Base-by-base conservation (phyloP, 2,329 filamentous ascomycete species). In the Diaporthe aspalathi region DNA sequence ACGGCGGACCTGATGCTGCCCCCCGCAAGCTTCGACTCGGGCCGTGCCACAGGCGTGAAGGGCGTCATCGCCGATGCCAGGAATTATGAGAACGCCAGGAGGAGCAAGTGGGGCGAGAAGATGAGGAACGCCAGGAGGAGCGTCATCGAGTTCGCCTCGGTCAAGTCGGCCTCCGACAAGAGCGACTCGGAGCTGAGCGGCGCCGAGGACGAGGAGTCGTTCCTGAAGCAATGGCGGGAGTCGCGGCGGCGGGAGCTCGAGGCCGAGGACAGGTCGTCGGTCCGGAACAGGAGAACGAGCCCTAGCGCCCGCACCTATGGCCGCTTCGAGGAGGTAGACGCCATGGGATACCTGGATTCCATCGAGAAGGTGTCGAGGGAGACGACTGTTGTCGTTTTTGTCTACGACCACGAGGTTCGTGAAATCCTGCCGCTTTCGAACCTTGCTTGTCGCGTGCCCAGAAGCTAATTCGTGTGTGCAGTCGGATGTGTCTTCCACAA, bases 311-410 rank as follows among this genome's bases (percentile, higher is more conserved):
- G 93, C 74, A 86, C 92, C 71, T 98, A 93, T 79, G 96, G 96
- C 27, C 89, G 88, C 16, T 84, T 98, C 74, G 92, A 95, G 73
- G 88, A 90, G 72, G 96, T 98, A 1, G 95, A 98, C 84, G 95
- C 94, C 9, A 85, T 92, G 74, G 96, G 95, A 22, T 99, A 97
- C 78, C 88, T 99, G n/a, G 95, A 98, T 81, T 95, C 95, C 69
- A 94, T 98, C 76, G 96, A 99, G 83, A 96, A 94, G 82, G 94
- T 95, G 5, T 87, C 90, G 49, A 83, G 91, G 60, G 93, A 95
- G 57, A 95, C 94, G 0, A 88, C 93, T 4, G 95, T 98, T 2
- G 92, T 98, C 2, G 96, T 99, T 35, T 97, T 95, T 83, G 94
- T 99, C 75, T 96, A 94, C 81, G 94, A 98, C 78, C 89, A 93